Evolutionary conservation across 2,329 filamentous ascomycete genomes (phyloP).

Genomic region (Monilinia laxa): DNA sequence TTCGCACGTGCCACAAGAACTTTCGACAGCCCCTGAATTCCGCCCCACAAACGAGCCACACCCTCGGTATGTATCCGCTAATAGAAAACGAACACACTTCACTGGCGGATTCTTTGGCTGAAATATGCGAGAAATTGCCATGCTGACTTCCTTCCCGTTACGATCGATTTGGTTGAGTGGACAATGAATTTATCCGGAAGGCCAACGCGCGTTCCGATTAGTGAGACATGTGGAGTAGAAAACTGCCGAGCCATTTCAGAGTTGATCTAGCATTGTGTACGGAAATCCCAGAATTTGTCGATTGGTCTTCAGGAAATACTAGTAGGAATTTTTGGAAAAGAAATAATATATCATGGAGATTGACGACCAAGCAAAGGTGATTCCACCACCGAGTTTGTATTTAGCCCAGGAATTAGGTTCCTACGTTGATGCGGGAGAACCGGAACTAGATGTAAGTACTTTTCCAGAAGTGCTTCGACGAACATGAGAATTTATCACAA

Average conservation of each 20-base stretch:
- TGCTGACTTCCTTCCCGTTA: neutral
- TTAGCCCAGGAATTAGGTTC: constrained; percentile 7
- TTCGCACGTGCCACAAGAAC: constrained; percentile 1
- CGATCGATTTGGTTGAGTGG: neutral
- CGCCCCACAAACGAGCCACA: neutral
- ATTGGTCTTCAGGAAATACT: neutral
- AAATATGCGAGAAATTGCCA: neutral
- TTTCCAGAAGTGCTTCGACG: no score
- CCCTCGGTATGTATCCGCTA: constrained; percentile 7
- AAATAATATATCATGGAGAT: neutral
- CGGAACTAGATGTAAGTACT: constrained; percentile 8
- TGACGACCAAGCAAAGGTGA: neutral
- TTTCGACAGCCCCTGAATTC: neutral
- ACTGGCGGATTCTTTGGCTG: neutral
- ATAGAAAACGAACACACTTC: constrained; percentile 5
- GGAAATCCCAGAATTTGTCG: neutral
- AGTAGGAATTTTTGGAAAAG: neutral
- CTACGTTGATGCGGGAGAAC: constrained; percentile 9
- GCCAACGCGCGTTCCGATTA: neutral
- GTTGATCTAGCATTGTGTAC: neutral
- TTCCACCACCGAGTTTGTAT: neutral
- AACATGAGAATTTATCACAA: neutral
- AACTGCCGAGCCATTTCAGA: neutral
- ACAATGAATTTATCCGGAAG: neutral
- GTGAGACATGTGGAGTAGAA: neutral